These are phyloP conservation scores for Paratrypanosoma confusum DNA, from an alignment of 208 protist genomes.

Conservation along the genomic window DNA sequence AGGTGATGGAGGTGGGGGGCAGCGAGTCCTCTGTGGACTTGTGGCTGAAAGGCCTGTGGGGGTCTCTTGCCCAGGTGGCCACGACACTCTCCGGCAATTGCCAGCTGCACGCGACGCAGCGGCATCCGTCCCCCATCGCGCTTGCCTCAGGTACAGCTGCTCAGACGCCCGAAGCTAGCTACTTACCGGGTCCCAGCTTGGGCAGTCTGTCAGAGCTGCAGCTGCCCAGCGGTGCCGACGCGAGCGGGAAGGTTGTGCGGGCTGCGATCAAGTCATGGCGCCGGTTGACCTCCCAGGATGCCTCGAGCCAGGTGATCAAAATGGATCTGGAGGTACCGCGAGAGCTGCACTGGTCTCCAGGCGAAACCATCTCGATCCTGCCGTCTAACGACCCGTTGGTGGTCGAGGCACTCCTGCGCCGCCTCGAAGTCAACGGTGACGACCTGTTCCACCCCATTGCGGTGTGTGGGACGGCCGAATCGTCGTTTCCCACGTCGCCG, in stretches of 20 bases:
- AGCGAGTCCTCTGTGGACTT: constrained; percentile 75
- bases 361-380: constrained; percentile 42
- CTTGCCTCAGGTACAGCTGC: no score
- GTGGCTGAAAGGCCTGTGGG: constrained; percentile 46
- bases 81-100: no score
- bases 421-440: constrained; percentile 15
- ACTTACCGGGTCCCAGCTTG: no score
- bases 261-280: constrained; percentile 22
- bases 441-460: constrained; percentile 27
- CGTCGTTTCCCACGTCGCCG: constrained; percentile 22
- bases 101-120: no score
- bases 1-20: constrained; percentile 80
- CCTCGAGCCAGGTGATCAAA: constrained; percentile 15
- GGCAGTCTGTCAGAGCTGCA: no score
- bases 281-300: constrained; percentile 11
- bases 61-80: no score
- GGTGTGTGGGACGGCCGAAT: constrained; percentile 8
- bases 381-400: constrained; percentile 22
- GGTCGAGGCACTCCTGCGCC: constrained; percentile 27
- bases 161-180: no score
- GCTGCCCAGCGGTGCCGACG: no score
- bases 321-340: constrained; percentile 17
- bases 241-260: constrained; percentile 9
- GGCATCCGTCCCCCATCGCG: no score
- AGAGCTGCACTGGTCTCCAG: constrained; percentile 29